Percentiles rank a stretch among this genome's conserved stretches.
Conservation (phyloP, 768 basidiomycete species). For the Termitomyces sp. region DNA sequence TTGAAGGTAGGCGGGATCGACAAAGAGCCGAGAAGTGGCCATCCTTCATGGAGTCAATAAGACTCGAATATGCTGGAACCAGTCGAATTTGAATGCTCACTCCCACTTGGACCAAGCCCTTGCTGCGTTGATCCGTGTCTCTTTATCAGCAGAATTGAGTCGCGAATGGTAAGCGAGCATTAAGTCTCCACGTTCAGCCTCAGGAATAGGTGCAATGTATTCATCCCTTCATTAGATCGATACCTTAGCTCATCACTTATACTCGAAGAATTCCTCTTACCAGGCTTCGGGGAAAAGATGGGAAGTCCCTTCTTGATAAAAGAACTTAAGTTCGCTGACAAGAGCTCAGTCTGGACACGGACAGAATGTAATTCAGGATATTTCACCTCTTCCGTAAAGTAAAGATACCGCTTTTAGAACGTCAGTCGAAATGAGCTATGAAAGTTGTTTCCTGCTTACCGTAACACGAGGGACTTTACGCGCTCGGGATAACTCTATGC, state of each 20-base stretch:
- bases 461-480: conserved; percentile 72
- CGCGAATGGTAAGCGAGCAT: conserved; percentile 79
- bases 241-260: too few species aligned
- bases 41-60: conserved; percentile 43
- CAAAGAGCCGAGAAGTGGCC: conserved; percentile 69
- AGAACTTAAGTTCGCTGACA: conserved; percentile 75
- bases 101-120: conserved; percentile 91
- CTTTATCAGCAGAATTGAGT: conserved; percentile 67
- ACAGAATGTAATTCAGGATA: background rate
- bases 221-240: conserved; percentile 58
- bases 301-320: conserved; percentile 84
- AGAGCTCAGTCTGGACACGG: background rate
- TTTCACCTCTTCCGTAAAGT: conserved; percentile 70
- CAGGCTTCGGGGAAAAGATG: conserved; percentile 87
- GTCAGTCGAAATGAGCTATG: background rate
- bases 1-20: conserved; percentile 63
- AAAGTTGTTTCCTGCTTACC: conserved; percentile 32
- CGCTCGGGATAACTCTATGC: conserved; percentile 71
- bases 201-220: conserved; percentile 76
- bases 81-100: conserved; percentile 36
- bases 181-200: conserved; percentile 73
- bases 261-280: conserved; percentile 26
- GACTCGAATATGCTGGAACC: background rate
- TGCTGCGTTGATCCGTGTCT: conserved; percentile 60
- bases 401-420: conserved; percentile 69